phyloP scores from a whole-genome alignment of 805 yeast species.

The Cyberlindnera americana region DNA sequence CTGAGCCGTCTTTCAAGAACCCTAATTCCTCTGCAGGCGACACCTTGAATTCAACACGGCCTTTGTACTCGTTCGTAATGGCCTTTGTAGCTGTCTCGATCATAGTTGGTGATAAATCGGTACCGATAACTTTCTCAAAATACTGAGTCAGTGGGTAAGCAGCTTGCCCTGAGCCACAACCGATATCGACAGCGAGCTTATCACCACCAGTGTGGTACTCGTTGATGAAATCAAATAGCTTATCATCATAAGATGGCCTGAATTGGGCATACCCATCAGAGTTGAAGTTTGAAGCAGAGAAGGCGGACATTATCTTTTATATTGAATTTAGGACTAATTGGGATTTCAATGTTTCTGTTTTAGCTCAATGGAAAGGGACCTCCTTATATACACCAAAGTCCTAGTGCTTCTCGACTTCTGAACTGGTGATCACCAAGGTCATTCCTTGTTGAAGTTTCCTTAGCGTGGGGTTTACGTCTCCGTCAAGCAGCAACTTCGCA shows the following conservation, averaged over 20 bases:
- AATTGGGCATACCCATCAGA: conserved; percentile 50
- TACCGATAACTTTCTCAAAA: conserved; percentile 54
- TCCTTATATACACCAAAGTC: no score
- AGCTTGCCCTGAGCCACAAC: conserved; percentile 81
- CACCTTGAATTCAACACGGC: conserved; percentile 17
- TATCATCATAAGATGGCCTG: conserved; percentile 64
- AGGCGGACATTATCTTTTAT: conserved; percentile 59
- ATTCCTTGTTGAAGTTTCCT: neutral
- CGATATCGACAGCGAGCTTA: conserved; percentile 58
- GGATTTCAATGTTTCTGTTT: no score
- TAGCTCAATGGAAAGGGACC: no score
- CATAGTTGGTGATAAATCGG: conserved; percentile 61
- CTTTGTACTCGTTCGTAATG: conserved; percentile 13
- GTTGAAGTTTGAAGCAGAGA: conserved; percentile 48
- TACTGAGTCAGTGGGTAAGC: conserved; percentile 45
- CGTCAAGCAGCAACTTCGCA: neutral
- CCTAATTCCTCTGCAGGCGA: conserved; percentile 26
- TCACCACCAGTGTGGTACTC: conserved; percentile 39
- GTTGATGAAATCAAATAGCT: conserved; percentile 41
- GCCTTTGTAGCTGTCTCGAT: conserved; percentile 39
- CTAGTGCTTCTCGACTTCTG: no score
- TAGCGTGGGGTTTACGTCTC: neutral
- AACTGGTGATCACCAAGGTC: no score
- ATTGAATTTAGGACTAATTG: no score
- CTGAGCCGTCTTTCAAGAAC: conserved; percentile 34